Evolutionary conservation across 306 rosid genomes (phyloP), one percentile per base, ranked within the genome.

Genomic region (Lathyrus aphaca): DNA sequence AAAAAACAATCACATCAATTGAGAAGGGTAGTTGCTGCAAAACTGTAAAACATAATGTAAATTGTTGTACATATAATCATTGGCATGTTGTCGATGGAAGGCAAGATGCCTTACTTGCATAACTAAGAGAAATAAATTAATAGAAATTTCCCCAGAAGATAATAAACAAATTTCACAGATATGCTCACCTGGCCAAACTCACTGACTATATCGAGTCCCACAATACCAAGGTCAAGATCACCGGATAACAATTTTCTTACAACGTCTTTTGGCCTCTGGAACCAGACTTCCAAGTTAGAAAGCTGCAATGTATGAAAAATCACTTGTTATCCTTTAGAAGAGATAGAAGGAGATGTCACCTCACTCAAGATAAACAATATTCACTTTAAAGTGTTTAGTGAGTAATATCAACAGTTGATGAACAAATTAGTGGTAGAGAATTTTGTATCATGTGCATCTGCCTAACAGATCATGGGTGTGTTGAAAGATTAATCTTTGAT

Each of bases 171-270:
- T 15, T 35, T 35, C 11, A 25, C 14, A n/a, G 5, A 21, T 5
- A 63, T 60, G 64, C 79, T 56, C 72, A 86, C 98, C 91, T 86
- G 87, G 30, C 96, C 95, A 72, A 78, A 75, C 64, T 95, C 99
- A 27, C 80, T 77, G 72, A 89, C 69, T 4, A 86, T 87, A 74
- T 95, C 97, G 14, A 95, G 83, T 50, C 99, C 99, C 8, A 88
- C 95, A 46, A 95, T 86, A 56, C 99, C 99, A 61, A 95, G 95
- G 82, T 95, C 99, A 10, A 95, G 83, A 72, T 95, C 96, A 25
- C 97, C 99, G 0, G 97, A 85, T 65, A 87, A 74, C 79, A 95
- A 74, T 68, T 91, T 91, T 72, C 95, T 77, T 4, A 91, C 92
- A 38, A 95, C 86, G 54, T 95, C 97, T 73, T 89, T 91, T 0